These are phyloP conservation scores for Epicoccum nigrum DNA, from an alignment of 2,329 filamentous ascomycete species.

Conservation along the genomic window DNA sequence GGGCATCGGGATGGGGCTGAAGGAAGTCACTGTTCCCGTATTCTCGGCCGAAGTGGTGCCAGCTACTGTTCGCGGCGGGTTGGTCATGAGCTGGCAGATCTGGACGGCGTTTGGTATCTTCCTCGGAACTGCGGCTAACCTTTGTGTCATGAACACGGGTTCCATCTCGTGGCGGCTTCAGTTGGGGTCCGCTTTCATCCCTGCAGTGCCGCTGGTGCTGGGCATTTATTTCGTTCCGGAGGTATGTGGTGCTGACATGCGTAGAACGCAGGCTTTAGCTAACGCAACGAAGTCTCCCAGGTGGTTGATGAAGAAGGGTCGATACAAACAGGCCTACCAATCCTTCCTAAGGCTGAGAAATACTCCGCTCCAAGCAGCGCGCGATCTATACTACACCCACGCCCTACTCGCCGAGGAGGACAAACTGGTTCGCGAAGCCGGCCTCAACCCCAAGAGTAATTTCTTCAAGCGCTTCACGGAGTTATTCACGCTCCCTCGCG, in stretches of 20 bases:
- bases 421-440: conserved; percentile 39
- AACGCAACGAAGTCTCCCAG: conserved; percentile 25
- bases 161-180: conserved; percentile 43
- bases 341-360: conserved; percentile 50
- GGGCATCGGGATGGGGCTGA: conserved; percentile 54
- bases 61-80: conserved; percentile 55
- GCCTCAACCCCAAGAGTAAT: conserved; percentile 44
- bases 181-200: no score
- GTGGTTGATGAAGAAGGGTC: conserved; percentile 48
- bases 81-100: conserved; percentile 57
- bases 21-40: conserved; percentile 53
- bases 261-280: not conserved
- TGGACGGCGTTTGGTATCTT: conserved; percentile 55
- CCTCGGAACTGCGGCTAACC: conserved; percentile 50
- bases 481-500: conserved; percentile 70
- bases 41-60: conserved; percentile 57
- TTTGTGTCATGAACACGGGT: conserved; percentile 48
- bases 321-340: conserved; percentile 46
- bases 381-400: conserved; percentile 52
- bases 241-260: no score
- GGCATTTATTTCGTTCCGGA: not conserved
- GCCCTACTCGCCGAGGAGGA: conserved; percentile 46
- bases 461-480: conserved; percentile 57
- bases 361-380: conserved; percentile 49
- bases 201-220: no score